Conservation (phyloP, 2,329 filamentous ascomycete species). For the Xylaria polymorpha region DNA sequence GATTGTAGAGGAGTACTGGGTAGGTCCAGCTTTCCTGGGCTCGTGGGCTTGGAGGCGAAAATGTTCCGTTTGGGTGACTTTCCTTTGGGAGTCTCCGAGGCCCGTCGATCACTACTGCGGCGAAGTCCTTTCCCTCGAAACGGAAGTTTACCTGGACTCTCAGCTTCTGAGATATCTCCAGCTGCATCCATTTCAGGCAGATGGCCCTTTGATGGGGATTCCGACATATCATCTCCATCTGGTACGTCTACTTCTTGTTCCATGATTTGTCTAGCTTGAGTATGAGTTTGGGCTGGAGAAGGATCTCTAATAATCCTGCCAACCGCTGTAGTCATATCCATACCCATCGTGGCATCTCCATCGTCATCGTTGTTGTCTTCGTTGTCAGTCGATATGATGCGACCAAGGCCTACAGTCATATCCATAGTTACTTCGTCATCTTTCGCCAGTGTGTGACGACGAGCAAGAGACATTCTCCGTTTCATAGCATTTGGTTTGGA, state of each 20-base stretch:
- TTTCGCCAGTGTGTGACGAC: slow-evolving; percentile 49
- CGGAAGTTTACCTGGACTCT: slow-evolving; percentile 66
- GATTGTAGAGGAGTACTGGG: slow-evolving; percentile 58
- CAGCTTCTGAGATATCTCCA: slow-evolving; percentile 59
- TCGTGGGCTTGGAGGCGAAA: slow-evolving; percentile 39
- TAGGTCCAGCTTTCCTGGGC: slow-evolving; percentile 53
- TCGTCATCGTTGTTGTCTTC: slow-evolving; percentile 53
- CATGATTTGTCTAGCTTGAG: slow-evolving; percentile 67
- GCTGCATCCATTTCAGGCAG: slow-evolving; percentile 49
- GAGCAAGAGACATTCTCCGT: slow-evolving; percentile 43
- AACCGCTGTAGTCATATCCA: slow-evolving; percentile 75
- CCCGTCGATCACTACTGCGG: slow-evolving; percentile 59
- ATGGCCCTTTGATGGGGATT: slow-evolving; percentile 53
- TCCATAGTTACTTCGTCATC: slow-evolving; percentile 70
- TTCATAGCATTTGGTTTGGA: slow-evolving; percentile 47
- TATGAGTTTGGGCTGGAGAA: slow-evolving; percentile 54
- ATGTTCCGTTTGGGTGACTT: slow-evolving; percentile 46
- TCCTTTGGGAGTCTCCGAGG: slow-evolving; percentile 55
- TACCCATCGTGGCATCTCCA: slow-evolving; percentile 63
- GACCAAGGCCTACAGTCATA: slow-evolving; percentile 68
- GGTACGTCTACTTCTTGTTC: slow-evolving; percentile 67
- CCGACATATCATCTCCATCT: slow-evolving; percentile 57
- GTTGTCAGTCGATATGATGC: slow-evolving; percentile 59
- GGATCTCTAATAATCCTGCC: slow-evolving; percentile 68
- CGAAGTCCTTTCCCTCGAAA: slow-evolving; percentile 63